Base-by-base conservation (phyloP, 1,284 basidiomycete genomes). In the Sporisorium iseilematis-ciliati region DNA sequence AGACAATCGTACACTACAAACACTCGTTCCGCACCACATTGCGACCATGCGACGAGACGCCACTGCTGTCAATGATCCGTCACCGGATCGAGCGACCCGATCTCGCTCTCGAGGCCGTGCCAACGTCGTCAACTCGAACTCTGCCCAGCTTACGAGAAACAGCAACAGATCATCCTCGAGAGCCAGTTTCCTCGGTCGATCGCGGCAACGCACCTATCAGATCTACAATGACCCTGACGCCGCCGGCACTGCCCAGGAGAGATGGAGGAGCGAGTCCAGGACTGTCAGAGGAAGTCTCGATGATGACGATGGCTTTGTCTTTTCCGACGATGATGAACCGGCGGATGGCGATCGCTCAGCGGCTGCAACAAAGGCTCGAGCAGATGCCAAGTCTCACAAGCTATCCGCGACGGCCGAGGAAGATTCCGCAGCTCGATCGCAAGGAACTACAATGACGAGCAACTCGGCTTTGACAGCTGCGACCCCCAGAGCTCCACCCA, bases 141-240 rank as follows among this genome's bases (percentile, higher is more conserved):
- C 68, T 3, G 52, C 57, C 16, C 62, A 62, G 12, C 23, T 55
- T 6, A 50, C 63, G 0, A 41, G 68, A 8, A 58, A 62, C 31
- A 46, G 0, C 58, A 70, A 60, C 42, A 59, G 66, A n/a, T 75
- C 72, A 5, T 61, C 62, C 0, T 70, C 72, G 4, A 55, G 72
- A 41, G 72, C 72, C 2, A 75, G 72, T 43, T 75, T 75, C 45
- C 51, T 75, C 1, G 72, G 72, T 35, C 50, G 72, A 42, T 60
- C 72, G 11, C 72, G 72, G 7, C 66, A 66, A 20, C 62, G 72
- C 11, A 56, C 69, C 33, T 75, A 75, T 29, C 66, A 75, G 46
- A 68, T 65, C 59, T 69, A 69, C 31, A 38, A 60, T 8, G 53
- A 48, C 5, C 23, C 40, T 4, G 25, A 59, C 4, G 20, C 41